Evolutionary conservation across 192 early-diverging fungal genomes (phyloP), one percentile per base, ranked within the genome.

Genomic region (Coemansia sp.): DNA sequence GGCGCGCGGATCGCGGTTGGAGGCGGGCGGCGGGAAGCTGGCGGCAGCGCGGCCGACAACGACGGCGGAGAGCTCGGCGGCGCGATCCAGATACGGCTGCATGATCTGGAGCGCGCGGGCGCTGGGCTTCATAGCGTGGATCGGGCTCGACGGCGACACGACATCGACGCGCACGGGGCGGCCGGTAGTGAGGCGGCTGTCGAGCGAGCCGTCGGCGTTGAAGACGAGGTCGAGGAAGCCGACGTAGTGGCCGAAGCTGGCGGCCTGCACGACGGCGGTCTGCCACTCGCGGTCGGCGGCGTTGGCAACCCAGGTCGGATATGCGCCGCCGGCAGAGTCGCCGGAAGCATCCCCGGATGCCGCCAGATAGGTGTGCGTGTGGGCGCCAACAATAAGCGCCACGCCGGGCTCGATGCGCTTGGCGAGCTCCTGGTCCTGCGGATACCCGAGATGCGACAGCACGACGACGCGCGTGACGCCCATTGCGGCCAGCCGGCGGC

Each of bases 361-460:
- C 45, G 74, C 67, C 13, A 93, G 75, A 61, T 88, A 85, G 22
- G 90, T 82, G 73, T 94, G 92, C 18, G 89, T 88, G 72, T 94
- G 91, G 18, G 91, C 91, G 49, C 92, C 92, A 42, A 94, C 84
- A 66, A 91, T 87, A 32, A 91, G 65, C 21, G 81, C 69, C 19
- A 92, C 54, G 18, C 92, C 91, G 4, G 75, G 54, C 43, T 84
- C 74, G 18, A 84, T 80, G 11, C 78, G 78, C 46, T 67, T 69
- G 0, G 91, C 91, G 61, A 94, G 59, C 12, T 83, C 78, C 73
- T 81, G 74, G 67, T 94, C 91, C 12, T 77, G 80, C 19, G 74
- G 82, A 74, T 91, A 92, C 8, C 92, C 91, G 66, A 90, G 87
- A 66, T 94, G 91, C 26, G 90, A 92, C 11, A 94, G 48, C 1